These are phyloP conservation scores for Chaetomium globosum DNA, from an alignment of 2,329 filamentous ascomycete genomes.

Conservation along the genomic window DNA sequence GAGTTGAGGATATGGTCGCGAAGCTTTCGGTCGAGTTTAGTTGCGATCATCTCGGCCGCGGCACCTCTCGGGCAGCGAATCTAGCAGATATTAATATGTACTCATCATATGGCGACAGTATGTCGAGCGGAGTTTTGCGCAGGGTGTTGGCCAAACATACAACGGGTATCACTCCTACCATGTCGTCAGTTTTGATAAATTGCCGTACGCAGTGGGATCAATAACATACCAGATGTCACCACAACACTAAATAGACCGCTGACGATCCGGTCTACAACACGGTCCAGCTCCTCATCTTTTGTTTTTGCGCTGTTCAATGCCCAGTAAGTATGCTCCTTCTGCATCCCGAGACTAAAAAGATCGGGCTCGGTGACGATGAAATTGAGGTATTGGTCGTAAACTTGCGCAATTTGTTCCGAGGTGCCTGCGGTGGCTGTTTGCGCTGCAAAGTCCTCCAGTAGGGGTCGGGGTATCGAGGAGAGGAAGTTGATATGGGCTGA, in stretches of 20 bases:
- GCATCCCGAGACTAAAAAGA: conserved; percentile 90
- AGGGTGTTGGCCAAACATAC: conserved; percentile 56
- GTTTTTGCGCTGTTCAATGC: conserved; percentile 93
- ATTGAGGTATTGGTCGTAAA: conserved; percentile 96
- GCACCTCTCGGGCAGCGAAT: conserved; percentile 81
- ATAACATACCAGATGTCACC: conserved; percentile 83
- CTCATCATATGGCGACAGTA: background rate
- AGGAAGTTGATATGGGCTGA: conserved; percentile 97
- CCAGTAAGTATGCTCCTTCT: conserved; percentile 89
- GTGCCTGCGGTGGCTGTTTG: conserved; percentile 83
- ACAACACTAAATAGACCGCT: conserved; percentile 96
- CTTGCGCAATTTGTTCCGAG: conserved; percentile 84
- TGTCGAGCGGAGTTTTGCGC: background rate
- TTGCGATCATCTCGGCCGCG: conserved; percentile 90
- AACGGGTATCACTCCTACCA: conserved; percentile 83
- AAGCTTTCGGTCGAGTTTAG: conserved; percentile 91
- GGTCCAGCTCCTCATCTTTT: conserved; percentile 85
- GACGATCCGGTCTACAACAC: conserved; percentile 86
- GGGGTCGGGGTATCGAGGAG: conserved; percentile 83
- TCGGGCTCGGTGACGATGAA: conserved; percentile 96
- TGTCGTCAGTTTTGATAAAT: background rate
- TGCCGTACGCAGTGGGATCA: background rate
- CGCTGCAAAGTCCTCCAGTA: conserved; percentile 92
- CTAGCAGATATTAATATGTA: conserved; percentile 24
- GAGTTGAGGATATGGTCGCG: conserved; percentile 96